Conservation (phyloP, 495 filamentous ascomycete species). For the Penicillium verhagenii region DNA sequence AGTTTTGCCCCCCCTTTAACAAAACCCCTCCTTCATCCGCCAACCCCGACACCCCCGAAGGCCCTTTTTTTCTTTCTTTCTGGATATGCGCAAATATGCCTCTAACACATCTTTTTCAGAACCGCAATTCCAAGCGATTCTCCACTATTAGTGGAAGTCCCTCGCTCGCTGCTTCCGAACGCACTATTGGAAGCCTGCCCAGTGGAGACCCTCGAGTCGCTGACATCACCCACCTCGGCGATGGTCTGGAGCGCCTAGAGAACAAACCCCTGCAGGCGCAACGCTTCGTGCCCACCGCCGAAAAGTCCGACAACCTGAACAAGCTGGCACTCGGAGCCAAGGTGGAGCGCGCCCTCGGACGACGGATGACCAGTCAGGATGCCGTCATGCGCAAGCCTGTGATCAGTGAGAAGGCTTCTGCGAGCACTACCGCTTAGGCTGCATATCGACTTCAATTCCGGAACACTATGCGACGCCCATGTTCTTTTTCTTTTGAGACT, state of each 20-base stretch:
- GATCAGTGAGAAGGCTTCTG: slow-evolving; percentile 47
- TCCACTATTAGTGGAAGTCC: slow-evolving; percentile 77
- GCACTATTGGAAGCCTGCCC: slow-evolving; percentile 60
- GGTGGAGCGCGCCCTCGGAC: slow-evolving; percentile 84
- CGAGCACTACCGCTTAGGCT: slow-evolving; percentile 24
- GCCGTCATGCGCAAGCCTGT: slow-evolving; percentile 73
- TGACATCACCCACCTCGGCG: slow-evolving; percentile 79
- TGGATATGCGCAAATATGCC: background rate
- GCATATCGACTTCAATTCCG: too few relatives aligned
- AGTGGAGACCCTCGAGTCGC: slow-evolving; percentile 55
- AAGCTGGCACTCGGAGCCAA: slow-evolving; percentile 93
- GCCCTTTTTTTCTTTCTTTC: too few relatives aligned
- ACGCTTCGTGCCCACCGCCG: slow-evolving; percentile 75
- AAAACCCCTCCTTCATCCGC: background rate
- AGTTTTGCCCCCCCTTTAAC: slow-evolving; percentile 5
- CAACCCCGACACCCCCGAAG: background rate
- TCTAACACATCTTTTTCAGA: slow-evolving; percentile 31
- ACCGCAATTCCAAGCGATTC: slow-evolving; percentile 72
- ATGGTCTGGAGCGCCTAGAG: slow-evolving; percentile 84
- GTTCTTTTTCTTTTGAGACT: background rate
- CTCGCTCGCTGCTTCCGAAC: slow-evolving; percentile 64
- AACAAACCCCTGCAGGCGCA: slow-evolving; percentile 83
- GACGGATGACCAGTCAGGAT: slow-evolving; percentile 89
- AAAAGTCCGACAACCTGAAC: slow-evolving; percentile 83
- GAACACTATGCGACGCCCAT: background rate